Base-by-base conservation (phyloP, 164 flowering plant genomes). In the Umbellularia californica region DNA sequence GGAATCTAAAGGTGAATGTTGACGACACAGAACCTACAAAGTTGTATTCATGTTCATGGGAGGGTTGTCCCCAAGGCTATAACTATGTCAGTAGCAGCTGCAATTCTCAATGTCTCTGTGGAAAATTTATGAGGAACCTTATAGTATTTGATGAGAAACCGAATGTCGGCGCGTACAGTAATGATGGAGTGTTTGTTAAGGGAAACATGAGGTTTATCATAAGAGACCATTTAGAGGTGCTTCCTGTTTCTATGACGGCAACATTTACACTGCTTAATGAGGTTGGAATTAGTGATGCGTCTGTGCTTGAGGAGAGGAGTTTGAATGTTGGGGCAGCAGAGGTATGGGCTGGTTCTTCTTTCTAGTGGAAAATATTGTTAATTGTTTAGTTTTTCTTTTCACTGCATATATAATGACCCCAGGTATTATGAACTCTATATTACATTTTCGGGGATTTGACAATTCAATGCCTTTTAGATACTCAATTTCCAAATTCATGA, bases 11-110 rank as follows among this genome's bases (percentile, higher is more conserved):
- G 13, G 13, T 4, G 17, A 27, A 64, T n/a, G 27, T 64, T 30
- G 35, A 30, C 30, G 13, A 64, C 23, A 24, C 24, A 24, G 67
- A 64, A 24, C 23, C 24, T 11, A 64, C 67, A 0, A 64, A 7
- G 15, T 64, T 1, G 11, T 64, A 64, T 30, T 20, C 5, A n/a
- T 64, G 67, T 24, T 11, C 10, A 64, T 0, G 1, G 0, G n/a
- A 9, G 4, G 0, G 6, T 12, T 4, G 27, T 24, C n/a, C 11
- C 5, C 11, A 0, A 1, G 24, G 24, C 30, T 0, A 0, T 24
- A 7, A 3, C 13, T n/a, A 5, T 4, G 12, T 64, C 25, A 64
- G 67, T 24, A 64, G 11, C 23, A 24, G 4, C 11, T 0, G 2
- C 24, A 24, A 24, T 13, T 3, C 64, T 12, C 73, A 28, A 25